Base-by-base conservation (phyloP, 768 basidiomycete genomes). In the Cyclocybe cylindracea region DNA sequence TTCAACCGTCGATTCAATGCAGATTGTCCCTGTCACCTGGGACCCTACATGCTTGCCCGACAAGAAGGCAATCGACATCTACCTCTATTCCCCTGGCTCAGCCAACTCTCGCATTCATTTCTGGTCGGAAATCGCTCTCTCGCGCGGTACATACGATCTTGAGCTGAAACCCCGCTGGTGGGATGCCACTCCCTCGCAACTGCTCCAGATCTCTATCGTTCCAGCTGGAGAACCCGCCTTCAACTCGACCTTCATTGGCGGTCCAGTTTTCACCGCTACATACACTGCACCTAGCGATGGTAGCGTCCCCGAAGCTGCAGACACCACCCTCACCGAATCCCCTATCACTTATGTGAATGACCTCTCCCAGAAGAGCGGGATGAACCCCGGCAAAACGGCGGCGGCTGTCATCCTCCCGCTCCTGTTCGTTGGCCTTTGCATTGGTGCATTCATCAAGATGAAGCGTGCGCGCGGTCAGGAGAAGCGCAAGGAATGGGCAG, bases 341-440 rank as follows among this genome's bases (percentile, higher is more conserved):
- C 66, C 67, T 36, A 64, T 73, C 44, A 78, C 78, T 44, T 64
- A 69, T 53, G 75, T 79, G 46, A 68, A 70, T 36, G 69, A 67
- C 54, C 62, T 75, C 18, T 49, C 67, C 18, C 70, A 54, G 0
- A 66, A 71, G 16, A 66, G 70, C 19, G 51, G 64, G 7, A 47
- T 75, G 13, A 73, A 75, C 4, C 70, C 70, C 14, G 89, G 88
- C 16, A 79, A 78, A 54, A 73, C 66, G 2, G 78, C 85, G 31
- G 90, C 88, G 0, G 91, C 84, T 0, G 86, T 91, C 49, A 63
- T 91, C 29, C 73, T 87, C 2, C 77, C 89, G 2, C 68, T 92
- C n/a, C 59, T 88, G 56, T 46, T 82, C 57, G 68, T 85, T 53
- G 70, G 61, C 24, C 48, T 80, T 16, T 71, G 69, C 38, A 53